These are phyloP conservation scores for Metschnikowia aberdeeniae DNA, from an alignment of 805 yeast species.

Conservation along the genomic window DNA sequence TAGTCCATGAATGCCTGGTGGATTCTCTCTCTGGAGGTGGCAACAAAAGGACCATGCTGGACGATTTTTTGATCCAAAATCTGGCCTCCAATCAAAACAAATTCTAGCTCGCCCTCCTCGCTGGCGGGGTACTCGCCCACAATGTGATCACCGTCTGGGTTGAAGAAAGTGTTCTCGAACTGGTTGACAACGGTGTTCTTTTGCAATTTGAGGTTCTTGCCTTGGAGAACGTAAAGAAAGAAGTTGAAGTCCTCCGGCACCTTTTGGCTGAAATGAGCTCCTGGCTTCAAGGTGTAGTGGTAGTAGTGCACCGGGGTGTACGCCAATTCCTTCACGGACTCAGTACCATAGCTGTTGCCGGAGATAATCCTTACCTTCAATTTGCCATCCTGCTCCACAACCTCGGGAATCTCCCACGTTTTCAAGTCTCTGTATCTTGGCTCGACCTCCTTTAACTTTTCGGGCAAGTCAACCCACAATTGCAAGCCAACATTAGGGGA, in stretches of 20 bases:
- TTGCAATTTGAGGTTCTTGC: slow-evolving; percentile 47
- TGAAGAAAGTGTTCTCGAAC: slow-evolving; percentile 57
- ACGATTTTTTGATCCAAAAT: slow-evolving; percentile 69
- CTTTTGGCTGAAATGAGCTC: slow-evolving; percentile 58
- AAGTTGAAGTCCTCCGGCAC: slow-evolving; percentile 61
- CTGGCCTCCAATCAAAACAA: slow-evolving; percentile 73
- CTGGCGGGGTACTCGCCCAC: slow-evolving; percentile 42
- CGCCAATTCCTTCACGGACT: slow-evolving; percentile 69
- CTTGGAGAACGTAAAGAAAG: slow-evolving; percentile 65
- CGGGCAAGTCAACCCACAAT: slow-evolving; percentile 51
- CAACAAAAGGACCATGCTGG: slow-evolving; percentile 96
- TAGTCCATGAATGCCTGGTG: slow-evolving; percentile 69
- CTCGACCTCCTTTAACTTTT: slow-evolving; percentile 43
- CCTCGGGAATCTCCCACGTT: slow-evolving; percentile 67
- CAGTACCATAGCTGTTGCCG: slow-evolving; percentile 72
- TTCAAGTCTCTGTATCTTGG: slow-evolving; percentile 71
- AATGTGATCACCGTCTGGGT: slow-evolving; percentile 62
- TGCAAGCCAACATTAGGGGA: slow-evolving; percentile 55
- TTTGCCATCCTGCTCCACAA: slow-evolving; percentile 56
- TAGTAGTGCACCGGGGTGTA: slow-evolving; percentile 78
- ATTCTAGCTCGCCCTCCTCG: slow-evolving; percentile 45
- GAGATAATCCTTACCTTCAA: slow-evolving; percentile 68
- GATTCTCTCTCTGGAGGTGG: slow-evolving; percentile 61
- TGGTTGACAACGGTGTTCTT: slow-evolving; percentile 30
- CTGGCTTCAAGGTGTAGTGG: slow-evolving; percentile 57